These are phyloP conservation scores for Boletus rubroflammeus DNA, from an alignment of 768 basidiomycete species.

Conservation along the genomic window DNA sequence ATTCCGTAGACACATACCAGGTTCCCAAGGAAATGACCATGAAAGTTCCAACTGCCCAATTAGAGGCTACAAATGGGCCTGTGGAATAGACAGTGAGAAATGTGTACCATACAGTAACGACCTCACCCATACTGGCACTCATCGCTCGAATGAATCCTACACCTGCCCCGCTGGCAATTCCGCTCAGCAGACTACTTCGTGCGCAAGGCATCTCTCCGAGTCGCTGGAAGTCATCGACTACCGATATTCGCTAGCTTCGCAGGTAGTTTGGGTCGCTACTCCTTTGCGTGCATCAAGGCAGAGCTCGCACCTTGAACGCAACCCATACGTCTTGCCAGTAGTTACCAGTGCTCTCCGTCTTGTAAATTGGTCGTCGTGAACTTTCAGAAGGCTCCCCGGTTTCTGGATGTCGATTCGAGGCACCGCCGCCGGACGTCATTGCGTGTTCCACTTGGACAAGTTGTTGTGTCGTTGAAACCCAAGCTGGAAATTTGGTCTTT, in stretches of 20 bases:
- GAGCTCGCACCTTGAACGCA: slow-evolving; percentile 30
- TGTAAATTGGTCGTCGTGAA: slow-evolving; percentile 25
- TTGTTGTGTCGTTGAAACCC: neutral
- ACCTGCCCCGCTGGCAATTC: slow-evolving; percentile 77
- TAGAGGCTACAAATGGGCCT: slow-evolving; percentile 62
- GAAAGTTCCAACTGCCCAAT: slow-evolving; percentile 81
- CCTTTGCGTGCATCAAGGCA: neutral
- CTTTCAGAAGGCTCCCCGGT: slow-evolving; percentile 2
- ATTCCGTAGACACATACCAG: slow-evolving; percentile 47
- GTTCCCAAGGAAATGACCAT: slow-evolving; percentile 61
- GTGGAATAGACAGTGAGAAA: slow-evolving; percentile 4
- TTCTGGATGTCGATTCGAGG: slow-evolving; percentile 4
- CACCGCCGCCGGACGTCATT: slow-evolving; percentile 9
- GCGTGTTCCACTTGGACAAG: neutral
- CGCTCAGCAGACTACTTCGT: slow-evolving; percentile 67
- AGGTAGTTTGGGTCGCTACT: slow-evolving; percentile 11
- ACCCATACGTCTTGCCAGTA: slow-evolving; percentile 31
- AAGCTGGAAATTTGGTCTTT: too few relatives aligned
- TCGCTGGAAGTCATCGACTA: slow-evolving; percentile 51
- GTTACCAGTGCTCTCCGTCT: slow-evolving; percentile 30
- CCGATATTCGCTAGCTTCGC: slow-evolving; percentile 45
- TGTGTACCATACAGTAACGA: neutral
- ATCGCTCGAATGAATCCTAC: slow-evolving; percentile 73
- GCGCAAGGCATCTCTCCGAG: slow-evolving; percentile 75
- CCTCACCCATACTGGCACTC: slow-evolving; percentile 49